Conservation (phyloP, 176 grass and related monocot genomes). For the Thalia dealbata region DNA sequence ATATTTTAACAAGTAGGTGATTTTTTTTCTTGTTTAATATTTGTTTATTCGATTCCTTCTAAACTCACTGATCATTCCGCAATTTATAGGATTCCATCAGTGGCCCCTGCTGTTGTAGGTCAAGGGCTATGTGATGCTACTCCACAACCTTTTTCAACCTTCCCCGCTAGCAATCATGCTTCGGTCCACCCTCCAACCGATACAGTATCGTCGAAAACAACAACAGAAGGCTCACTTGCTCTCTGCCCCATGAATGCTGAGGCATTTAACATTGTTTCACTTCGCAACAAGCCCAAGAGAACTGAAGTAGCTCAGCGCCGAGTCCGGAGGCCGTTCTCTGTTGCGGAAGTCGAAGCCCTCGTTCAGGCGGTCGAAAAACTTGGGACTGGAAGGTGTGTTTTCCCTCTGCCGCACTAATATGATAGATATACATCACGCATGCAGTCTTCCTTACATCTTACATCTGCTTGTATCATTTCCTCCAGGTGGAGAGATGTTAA, state of each 20-base stretch:
- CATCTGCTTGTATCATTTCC: not conserved
- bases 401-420: not conserved
- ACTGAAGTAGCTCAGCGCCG: conserved; percentile 44
- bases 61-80: not conserved
- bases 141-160: conserved; percentile 36
- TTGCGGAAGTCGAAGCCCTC: conserved; percentile 60
- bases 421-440: too few relatives aligned
- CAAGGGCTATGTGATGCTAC: conserved; percentile 30
- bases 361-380: conserved; percentile 64
- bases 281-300: conserved; percentile 25
- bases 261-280: conserved; percentile 12
- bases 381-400: conserved; percentile 73
- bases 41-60: not conserved
- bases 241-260: conserved; percentile 35
- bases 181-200: conserved; percentile 48
- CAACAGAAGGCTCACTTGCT: conserved; percentile 31
- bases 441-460: not conserved
- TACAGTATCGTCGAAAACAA: conserved; percentile 47
- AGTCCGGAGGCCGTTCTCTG: conserved; percentile 54
- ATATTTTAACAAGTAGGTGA: not conserved
- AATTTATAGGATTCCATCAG: conserved; percentile 38
- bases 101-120: conserved; percentile 21
- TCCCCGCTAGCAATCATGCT: conserved; percentile 55
- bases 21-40: not conserved
- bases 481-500: conserved; percentile 80